Base-by-base conservation (phyloP, 2,329 filamentous ascomycete genomes). In the Alternaria ventricosa region DNA sequence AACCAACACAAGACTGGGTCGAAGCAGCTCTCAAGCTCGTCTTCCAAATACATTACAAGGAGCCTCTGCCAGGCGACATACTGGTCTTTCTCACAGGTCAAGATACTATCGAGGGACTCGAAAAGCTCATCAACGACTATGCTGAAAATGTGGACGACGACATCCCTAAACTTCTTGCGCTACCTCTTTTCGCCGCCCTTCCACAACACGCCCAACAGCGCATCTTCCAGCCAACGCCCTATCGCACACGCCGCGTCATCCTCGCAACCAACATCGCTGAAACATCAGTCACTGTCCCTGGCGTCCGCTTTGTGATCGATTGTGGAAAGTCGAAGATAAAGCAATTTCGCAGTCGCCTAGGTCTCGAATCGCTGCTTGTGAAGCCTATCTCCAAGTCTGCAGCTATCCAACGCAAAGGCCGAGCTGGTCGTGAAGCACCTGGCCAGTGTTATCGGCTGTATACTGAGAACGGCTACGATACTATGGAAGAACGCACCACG, bases 231-330 rank as follows among this genome's bases (percentile, higher is more conserved):
- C 91, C 92, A 1, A 87, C 92, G 22, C 88, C 88, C 0, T 87
- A 89, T 3, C 85, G 85, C n/a, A 96, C 93, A 0, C 87, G 96
- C 46, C 98, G 98, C 76, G 87, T 98, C 12, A 94, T 99, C 0
- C 84, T 99, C 1, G 91, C 94, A 0, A 99, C 96, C 13, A 99
- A 99, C 75, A 98, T 99, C 72, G 96, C 96, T n/a, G 96, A 99
- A 79, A 98, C 96, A 0, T 98, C 96, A 1, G 92, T 99, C 63
- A 99, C 96, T 0, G 94, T 99, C 0, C 92, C 95, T 0, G 96
- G 96, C 3, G 94, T 99, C 7, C 89, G 93, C 5, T 96, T 92
- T 71, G 95, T 99, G 10, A 87, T 99, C 20, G 96, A 99, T 76
- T 92, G 92, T 59, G 96, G 96, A 49, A 97, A 97, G 74, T 92